phyloP scores from a whole-genome alignment of 352 stramenopile species.

The Pythium monospermum region DNA sequence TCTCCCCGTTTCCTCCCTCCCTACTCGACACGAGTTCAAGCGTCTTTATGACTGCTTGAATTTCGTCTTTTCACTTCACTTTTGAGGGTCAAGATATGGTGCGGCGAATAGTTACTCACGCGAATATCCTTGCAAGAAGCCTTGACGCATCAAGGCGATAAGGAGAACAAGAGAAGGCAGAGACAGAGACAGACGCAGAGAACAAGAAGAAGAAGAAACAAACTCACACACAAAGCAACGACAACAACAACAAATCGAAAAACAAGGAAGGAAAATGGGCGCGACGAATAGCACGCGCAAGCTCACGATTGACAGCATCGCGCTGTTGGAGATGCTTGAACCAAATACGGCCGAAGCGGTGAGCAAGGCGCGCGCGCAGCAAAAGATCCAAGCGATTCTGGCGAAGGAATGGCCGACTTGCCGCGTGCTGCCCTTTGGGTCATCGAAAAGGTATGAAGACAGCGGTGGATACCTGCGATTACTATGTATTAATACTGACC shows the following conservation, averaged over 20 bases:
- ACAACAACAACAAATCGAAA: slow-evolving; percentile 9
- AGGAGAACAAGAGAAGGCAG: slow-evolving; percentile 16
- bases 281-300: slow-evolving; percentile 75
- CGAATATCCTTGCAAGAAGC: slow-evolving; percentile 8
- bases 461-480: not conserved
- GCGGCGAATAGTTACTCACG: slow-evolving; percentile 20
- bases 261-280: slow-evolving; percentile 41
- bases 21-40: slow-evolving; percentile 17
- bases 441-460: slow-evolving; percentile 56
- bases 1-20: slow-evolving; percentile 15
- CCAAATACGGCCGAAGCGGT: slow-evolving; percentile 47
- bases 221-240: not conserved
- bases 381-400: slow-evolving; percentile 51
- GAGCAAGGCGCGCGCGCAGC: slow-evolving; percentile 40
- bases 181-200: slow-evolving; percentile 1
- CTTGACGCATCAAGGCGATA: slow-evolving; percentile 9
- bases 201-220: slow-evolving; percentile 2
- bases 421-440: slow-evolving; percentile 65
- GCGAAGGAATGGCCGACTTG: slow-evolving; percentile 51
- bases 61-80: slow-evolving; percentile 4
- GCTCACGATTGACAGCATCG: slow-evolving; percentile 76
- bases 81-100: slow-evolving; percentile 28
- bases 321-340: slow-evolving; percentile 78
- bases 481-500: too few species aligned
- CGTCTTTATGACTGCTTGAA: slow-evolving; percentile 29